Percentiles rank a stretch among this genome's conserved stretches.
phyloP scores from a whole-genome alignment of 2,329 filamentous ascomycete species.

The Pyrenophora teres region DNA sequence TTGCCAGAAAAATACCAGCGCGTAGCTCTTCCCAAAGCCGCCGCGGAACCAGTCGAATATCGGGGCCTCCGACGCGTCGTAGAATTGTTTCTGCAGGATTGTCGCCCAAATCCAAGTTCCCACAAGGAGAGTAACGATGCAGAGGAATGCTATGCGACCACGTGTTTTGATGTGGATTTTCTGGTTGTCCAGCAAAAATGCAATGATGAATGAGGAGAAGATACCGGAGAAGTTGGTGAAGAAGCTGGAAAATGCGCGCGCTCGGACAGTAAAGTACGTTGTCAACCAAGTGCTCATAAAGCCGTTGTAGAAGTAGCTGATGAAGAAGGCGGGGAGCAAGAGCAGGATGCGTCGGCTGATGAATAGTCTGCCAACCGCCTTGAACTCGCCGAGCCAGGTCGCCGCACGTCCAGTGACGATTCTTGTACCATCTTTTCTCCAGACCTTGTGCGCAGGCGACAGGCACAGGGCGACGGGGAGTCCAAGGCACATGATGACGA shows the following conservation, averaged over 20 bases:
- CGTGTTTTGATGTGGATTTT: slow-evolving; percentile 42
- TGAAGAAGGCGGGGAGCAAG: slow-evolving; percentile 44
- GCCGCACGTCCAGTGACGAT: slow-evolving; percentile 33
- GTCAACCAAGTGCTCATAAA: slow-evolving; percentile 45
- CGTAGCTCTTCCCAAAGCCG: slow-evolving; percentile 42
- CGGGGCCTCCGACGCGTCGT: slow-evolving; percentile 31
- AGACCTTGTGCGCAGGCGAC: slow-evolving; percentile 53
- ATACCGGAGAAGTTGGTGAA: slow-evolving; percentile 47
- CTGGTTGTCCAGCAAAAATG: slow-evolving; percentile 40
- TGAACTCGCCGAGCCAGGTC: slow-evolving; percentile 35
- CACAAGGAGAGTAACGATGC: slow-evolving; percentile 37
- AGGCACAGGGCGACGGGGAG: slow-evolving; percentile 51
- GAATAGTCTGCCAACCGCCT: slow-evolving; percentile 38
- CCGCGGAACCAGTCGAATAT: slow-evolving; percentile 43
- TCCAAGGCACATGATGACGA: slow-evolving; percentile 55
- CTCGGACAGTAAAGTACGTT: slow-evolving; percentile 44
- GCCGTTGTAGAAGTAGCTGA: slow-evolving; percentile 48
- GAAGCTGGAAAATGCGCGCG: slow-evolving; percentile 43
- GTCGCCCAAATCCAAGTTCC: slow-evolving; percentile 46
- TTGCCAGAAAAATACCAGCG: slow-evolving; percentile 45
- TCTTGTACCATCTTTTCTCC: slow-evolving; percentile 50
- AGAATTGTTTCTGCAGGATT: slow-evolving; percentile 41
- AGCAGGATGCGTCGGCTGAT: slow-evolving; percentile 40
- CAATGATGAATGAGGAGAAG: slow-evolving; percentile 44
- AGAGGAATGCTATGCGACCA: slow-evolving; percentile 33